phyloP scores from a whole-genome alignment of 139 green algal genomes.

The Monoraphidium neglectum region DNA sequence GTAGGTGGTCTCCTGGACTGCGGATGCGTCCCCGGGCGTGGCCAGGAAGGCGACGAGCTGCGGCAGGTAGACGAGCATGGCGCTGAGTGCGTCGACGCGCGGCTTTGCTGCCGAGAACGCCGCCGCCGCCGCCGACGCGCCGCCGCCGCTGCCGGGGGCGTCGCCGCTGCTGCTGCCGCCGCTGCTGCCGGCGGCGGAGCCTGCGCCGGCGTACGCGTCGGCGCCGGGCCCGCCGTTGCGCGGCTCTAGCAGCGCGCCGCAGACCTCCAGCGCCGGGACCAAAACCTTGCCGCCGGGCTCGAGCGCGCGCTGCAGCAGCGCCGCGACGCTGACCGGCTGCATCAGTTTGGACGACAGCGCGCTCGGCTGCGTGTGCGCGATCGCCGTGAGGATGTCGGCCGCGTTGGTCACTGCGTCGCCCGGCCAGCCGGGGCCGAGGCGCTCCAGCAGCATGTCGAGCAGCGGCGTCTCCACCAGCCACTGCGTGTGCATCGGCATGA shows the following conservation, averaged over 20 bases:
- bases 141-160: slow-evolving; percentile 7
- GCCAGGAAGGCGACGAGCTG: slow-evolving; percentile 62
- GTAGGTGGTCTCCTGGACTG: slow-evolving; percentile 72
- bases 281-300: slow-evolving; percentile 43
- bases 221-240: slow-evolving; percentile 38
- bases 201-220: too few relatives aligned
- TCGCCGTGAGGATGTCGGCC: slow-evolving; percentile 82
- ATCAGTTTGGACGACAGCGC: slow-evolving; percentile 70
- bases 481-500: slow-evolving; percentile 47
- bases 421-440: slow-evolving; percentile 10
- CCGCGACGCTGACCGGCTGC: slow-evolving; percentile 37
- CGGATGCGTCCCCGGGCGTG: slow-evolving; percentile 1
- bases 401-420: slow-evolving; percentile 58
- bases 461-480: slow-evolving; percentile 82
- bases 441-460: slow-evolving; percentile 70
- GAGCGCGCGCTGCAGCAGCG: slow-evolving; percentile 51
- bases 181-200: slow-evolving; percentile 15
- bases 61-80: slow-evolving; percentile 54
- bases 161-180: background rate
- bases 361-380: slow-evolving; percentile 74
- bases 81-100: slow-evolving; percentile 33
- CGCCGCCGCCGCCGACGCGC: background rate
- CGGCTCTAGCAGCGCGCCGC: slow-evolving; percentile 84
- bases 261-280: slow-evolving; percentile 79
- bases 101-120: background rate